phyloP scores from a whole-genome alignment of 106 monocot species.

The Dendrobium huoshanense region DNA sequence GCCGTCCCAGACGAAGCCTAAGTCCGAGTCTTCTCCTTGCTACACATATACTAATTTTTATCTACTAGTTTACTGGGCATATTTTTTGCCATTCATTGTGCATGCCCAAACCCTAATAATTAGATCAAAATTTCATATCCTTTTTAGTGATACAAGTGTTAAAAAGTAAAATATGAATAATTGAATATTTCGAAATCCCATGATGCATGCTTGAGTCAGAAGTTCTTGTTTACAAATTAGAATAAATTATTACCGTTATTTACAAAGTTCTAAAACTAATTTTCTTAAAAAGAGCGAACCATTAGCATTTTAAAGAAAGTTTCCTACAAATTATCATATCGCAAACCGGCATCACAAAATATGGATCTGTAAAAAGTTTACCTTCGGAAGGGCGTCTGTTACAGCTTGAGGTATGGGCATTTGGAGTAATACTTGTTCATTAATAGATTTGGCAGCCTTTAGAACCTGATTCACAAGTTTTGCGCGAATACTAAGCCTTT shows the following conservation, averaged over 20 bases:
- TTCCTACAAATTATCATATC: not conserved
- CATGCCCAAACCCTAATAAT: not conserved
- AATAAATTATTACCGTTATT: not conserved
- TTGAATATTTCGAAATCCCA: not conserved
- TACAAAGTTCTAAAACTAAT: not conserved
- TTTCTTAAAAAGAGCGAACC: not conserved
- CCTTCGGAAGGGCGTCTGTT: conserved; percentile 74
- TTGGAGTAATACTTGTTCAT: conserved; percentile 76
- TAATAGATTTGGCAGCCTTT: conserved; percentile 91
- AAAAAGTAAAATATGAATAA: not conserved
- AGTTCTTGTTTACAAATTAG: not conserved
- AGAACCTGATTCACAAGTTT: conserved; percentile 81
- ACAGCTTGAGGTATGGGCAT: conserved; percentile 62
- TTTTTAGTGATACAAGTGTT: not conserved
- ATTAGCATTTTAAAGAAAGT: not conserved
- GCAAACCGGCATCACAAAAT: not conserved
- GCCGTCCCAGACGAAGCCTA: too few relatives aligned
- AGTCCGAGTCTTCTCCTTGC: not conserved
- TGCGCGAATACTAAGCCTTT: conserved; percentile 68
- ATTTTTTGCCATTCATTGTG: not conserved
- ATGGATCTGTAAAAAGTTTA: not conserved
- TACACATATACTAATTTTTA: not conserved
- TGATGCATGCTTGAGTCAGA: not conserved
- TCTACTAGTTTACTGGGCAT: not conserved
- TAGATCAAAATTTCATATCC: not conserved